These are phyloP conservation scores for Myochromella boudieri DNA, from an alignment of 768 basidiomycete genomes.

Conservation along the genomic window DNA sequence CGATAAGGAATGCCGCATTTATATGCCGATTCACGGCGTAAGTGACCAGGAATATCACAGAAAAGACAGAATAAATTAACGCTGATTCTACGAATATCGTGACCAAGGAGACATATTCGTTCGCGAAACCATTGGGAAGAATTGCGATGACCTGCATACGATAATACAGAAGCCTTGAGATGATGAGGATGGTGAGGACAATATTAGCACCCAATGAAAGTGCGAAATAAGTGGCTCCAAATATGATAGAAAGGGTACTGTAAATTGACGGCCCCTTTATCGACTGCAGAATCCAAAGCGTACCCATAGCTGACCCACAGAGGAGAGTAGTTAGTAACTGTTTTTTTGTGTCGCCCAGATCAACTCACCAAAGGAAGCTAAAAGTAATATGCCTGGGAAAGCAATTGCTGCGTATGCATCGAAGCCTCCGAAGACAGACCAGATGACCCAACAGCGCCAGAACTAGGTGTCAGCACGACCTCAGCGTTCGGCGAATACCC, in stretches of 20 bases:
- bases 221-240: constrained; percentile 35
- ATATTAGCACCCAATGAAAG: constrained; percentile 40
- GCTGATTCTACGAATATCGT: constrained; percentile 43
- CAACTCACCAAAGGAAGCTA: constrained; percentile 39
- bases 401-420: constrained; percentile 28
- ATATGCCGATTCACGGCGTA: constrained; percentile 37
- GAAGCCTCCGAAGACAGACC: constrained; percentile 30
- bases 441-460: constrained; percentile 48
- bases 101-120: constrained; percentile 33
- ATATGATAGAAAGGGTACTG: constrained; percentile 28
- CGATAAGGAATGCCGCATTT: constrained; percentile 34
- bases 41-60: constrained; percentile 36
- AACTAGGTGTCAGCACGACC: constrained; percentile 23
- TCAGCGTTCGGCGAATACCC: background rate
- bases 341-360: background rate
- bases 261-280: constrained; percentile 37
- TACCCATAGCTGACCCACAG: constrained; percentile 31
- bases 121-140: constrained; percentile 29
- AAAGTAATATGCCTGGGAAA: constrained; percentile 33
- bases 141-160: constrained; percentile 25
- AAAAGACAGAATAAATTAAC: constrained; percentile 37
- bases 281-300: constrained; percentile 39
- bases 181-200: constrained; percentile 36
- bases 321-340: background rate
- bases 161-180: constrained; percentile 29